These are phyloP conservation scores for Zalerion maritima DNA, from an alignment of 495 filamentous ascomycete species.

Conservation along the genomic window DNA sequence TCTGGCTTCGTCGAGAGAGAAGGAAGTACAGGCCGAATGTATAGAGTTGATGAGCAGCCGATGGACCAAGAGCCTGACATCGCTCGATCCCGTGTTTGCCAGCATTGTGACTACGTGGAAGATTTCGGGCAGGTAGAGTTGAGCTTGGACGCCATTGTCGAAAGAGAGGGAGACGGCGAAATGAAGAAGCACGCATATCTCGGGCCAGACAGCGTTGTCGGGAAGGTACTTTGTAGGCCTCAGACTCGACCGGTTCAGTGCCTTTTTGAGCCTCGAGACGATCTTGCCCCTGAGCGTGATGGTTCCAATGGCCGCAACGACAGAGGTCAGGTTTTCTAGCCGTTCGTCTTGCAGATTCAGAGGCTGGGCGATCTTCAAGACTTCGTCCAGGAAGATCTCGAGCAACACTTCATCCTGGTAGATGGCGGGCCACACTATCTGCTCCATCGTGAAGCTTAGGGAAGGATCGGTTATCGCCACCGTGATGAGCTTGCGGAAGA, in stretches of 20 bases:
- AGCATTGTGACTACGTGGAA: constrained; percentile 56
- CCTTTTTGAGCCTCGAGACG: constrained; percentile 45
- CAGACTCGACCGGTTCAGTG: constrained; percentile 46
- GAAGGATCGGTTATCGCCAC: constrained; percentile 40
- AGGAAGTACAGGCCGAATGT: constrained; percentile 49
- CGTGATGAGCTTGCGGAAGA: constrained; percentile 50
- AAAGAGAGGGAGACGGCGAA: constrained; percentile 51
- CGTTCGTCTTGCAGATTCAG: constrained; percentile 41
- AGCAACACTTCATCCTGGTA: constrained; percentile 44
- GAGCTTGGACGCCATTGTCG: constrained; percentile 46
- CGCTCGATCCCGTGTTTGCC: constrained; percentile 42
- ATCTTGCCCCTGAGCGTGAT: constrained; percentile 46
- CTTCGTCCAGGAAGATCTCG: constrained; percentile 49
- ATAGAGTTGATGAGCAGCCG: constrained; percentile 47
- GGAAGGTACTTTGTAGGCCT: constrained; percentile 44
- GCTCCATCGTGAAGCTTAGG: constrained; percentile 41
- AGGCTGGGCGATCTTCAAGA: constrained; percentile 42
- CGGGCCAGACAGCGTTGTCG: constrained; percentile 48
- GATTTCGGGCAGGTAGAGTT: constrained; percentile 48
- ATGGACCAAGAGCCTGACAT: constrained; percentile 40
- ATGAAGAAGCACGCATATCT: constrained; percentile 47
- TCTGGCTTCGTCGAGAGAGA: constrained; percentile 38
- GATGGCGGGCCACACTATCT: constrained; percentile 46
- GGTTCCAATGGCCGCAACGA: constrained; percentile 43
- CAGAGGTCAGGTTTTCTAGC: constrained; percentile 44